Evolutionary conservation across 805 yeast species (phyloP), one percentile per base, ranked within the genome.

Genomic region (Zygosaccharomyces kombuchaensis): DNA sequence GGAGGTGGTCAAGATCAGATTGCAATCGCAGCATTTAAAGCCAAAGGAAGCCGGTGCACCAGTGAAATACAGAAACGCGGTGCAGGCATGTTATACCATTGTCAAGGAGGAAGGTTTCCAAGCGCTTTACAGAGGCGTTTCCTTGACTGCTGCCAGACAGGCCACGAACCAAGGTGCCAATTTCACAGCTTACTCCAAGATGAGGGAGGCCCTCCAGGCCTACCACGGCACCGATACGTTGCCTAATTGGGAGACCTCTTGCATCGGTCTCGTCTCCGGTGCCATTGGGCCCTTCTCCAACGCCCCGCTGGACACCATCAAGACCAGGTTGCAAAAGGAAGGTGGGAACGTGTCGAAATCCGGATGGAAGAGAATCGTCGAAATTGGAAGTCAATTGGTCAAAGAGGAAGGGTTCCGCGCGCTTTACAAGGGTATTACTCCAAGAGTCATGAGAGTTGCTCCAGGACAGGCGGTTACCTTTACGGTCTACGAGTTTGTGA

Each of bases 401-500:
- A 82, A 81, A 64, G 95, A 88, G 72, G 96, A 89, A 70, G 99
- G 99, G 56, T 72, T 81, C 55, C 75, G 77, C 44, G 95, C 96
- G 34, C 77, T 91, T 66, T 91, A 91, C 75, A 87, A 91, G 66
- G 99, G 99, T 72, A 91, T 91, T 64, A 89, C 97, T 19, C 99
- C 99, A 58, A 84, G 99, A 73, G 91, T 91, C 57, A 90, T 91
- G 95, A 84, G 99, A 72, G 99, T 91, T 43, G 99, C 99, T 9
- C 97, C 99, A 19, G 99, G 99, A 51, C 99, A 91, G 72, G 97
- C 98, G 45, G 98, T 91, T 46, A 93, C 97, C 13, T 91, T 91
- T 72, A 93, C 98, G 6, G 96, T 93, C 36, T 91, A 91, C 69
- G 99, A 91, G 72, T 84, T 75, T 63, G 85, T 88, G 65, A 84